Evolutionary conservation across 2,329 filamentous ascomycete species (phyloP), one percentile per base, ranked within the genome.

Genomic region (Talaromyces sp.): DNA sequence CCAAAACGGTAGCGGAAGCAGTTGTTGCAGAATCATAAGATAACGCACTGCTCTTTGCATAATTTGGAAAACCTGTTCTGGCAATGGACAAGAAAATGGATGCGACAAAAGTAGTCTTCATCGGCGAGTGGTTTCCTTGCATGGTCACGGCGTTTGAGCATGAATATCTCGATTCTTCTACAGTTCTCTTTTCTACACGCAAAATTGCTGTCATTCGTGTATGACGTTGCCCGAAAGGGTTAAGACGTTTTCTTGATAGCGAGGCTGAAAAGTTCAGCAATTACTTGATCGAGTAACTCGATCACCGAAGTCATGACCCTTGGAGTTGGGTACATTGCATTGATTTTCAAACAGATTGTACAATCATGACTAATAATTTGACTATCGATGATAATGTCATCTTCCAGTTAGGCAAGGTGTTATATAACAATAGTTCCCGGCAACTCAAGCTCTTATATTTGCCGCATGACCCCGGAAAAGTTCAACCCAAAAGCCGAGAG

Each of bases 71-170:
- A 22, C 22, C 3, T 33, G 27, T 54, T 54, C 27, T 19, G 17
- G 27, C 27, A 5, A 35, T 35, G 2, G 6, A 8, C n/a, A 56
- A 37, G 35, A 15, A 35, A 31, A 41, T 25, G 59, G 19, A 9
- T 33, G 11, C 22, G 27, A 31, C 35, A 10, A 8, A 17, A 19
- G 22, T 22, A 50, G 25, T 52, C 33, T 52, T 31, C 7, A 17
- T 39, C 11, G 47, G 50, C 15, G 35, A 27, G 17, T 50, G 19
- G 8, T 39, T 61, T 50, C 15, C n/a, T 39, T 61, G 59, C 59
- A 61, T 61, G 31, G 43, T 50, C 31, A 22, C 3, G 31, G 59
- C 59, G 59, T 61, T 61, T n/a, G 43, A 25, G 47, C 35, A n/a
- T 13, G 33, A 27, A 39, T 10, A 50, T 50, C 11, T 37, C 3